Percentiles rank a stretch among this genome's conserved stretches.
phyloP scores from a whole-genome alignment of 352 stramenopile genomes.

The Phytopythium sindhum region DNA sequence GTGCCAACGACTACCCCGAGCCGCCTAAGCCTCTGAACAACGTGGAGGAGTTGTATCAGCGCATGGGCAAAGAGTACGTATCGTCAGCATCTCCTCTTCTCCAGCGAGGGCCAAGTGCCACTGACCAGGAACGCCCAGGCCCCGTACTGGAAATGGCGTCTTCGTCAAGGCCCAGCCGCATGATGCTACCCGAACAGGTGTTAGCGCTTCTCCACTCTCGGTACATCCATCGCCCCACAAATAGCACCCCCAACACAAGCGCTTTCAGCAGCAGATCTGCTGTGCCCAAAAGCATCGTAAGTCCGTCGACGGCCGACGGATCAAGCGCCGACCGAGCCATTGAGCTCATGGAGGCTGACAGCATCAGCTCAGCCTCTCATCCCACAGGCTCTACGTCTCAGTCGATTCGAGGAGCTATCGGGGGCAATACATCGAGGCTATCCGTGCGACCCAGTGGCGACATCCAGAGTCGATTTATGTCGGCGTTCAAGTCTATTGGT shows the following conservation, averaged over 20 bases:
- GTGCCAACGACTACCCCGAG: neutral
- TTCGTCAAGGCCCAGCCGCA: neutral
- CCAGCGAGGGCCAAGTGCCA: neutral
- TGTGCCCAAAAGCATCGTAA: neutral
- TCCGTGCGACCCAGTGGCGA: neutral
- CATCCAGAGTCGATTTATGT: neutral
- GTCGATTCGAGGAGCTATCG: neutral
- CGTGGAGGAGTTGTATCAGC: conserved; percentile 2
- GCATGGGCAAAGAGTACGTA: conserved; percentile 2
- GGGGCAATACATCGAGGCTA: neutral
- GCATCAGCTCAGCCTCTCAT: neutral
- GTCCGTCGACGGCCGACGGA: neutral
- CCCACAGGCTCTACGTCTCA: neutral
- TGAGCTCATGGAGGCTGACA: neutral
- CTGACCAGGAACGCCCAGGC: neutral
- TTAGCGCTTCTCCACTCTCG: neutral
- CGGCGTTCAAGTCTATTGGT: neutral
- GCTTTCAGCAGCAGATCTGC: neutral
- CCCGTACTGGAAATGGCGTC: neutral
- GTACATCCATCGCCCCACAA: neutral
- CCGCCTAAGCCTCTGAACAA: neutral
- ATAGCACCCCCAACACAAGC: neutral
- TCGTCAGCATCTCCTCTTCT: neutral
- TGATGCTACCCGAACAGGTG: neutral
- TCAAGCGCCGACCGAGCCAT: neutral